phyloP scores from a whole-genome alignment of 208 protist species.

The Dictyostelium gargantuum region DNA sequence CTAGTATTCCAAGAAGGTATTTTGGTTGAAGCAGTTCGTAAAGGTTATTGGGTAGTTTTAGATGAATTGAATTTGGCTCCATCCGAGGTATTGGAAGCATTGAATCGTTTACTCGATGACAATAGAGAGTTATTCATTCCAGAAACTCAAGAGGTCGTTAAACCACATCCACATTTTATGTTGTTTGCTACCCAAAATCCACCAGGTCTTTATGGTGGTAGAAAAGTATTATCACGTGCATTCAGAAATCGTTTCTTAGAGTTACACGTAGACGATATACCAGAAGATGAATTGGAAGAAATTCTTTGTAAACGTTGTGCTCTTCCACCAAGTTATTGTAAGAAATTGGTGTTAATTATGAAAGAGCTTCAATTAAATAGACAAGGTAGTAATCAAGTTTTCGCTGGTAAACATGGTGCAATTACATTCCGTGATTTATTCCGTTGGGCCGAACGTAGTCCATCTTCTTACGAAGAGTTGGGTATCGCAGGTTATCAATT shows the following conservation, averaged over 20 bases:
- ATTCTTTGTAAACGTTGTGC: slow-evolving; percentile 96
- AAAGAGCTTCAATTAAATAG: slow-evolving; percentile 92
- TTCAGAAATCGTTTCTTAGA: slow-evolving; percentile 99
- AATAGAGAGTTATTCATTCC: slow-evolving; percentile 99
- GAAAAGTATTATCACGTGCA: slow-evolving; percentile 96
- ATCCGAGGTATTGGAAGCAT: slow-evolving; percentile 99
- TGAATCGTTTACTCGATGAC: slow-evolving; percentile 99
- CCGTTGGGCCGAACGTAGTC: slow-evolving; percentile 97
- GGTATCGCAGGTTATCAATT: slow-evolving; percentile 98
- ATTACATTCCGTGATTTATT: slow-evolving; percentile 99
- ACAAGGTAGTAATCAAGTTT: slow-evolving; percentile 92
- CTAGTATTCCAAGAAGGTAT: slow-evolving; percentile 97
- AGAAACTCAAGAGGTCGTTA: slow-evolving; percentile 98
- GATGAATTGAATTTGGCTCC: slow-evolving; percentile 99
- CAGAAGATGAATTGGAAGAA: slow-evolving; percentile 94
- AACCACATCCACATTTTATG: slow-evolving; percentile 98
- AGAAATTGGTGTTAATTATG: slow-evolving; percentile 96
- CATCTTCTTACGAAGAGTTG: slow-evolving; percentile 92
- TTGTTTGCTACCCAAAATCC: slow-evolving; percentile 99
- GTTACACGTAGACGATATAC: slow-evolving; percentile 99
- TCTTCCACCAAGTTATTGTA: slow-evolving; percentile 93
- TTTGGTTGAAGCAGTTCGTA: slow-evolving; percentile 93
- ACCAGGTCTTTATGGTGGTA: slow-evolving; percentile 94
- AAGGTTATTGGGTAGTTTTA: slow-evolving; percentile 99
- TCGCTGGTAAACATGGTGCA: slow-evolving; percentile 98